A percentile compares a stretch with the other conserved stretches of the same genome.
Conservation (phyloP, 1,284 basidiomycete species). For the Bondarzewia mesenterica region DNA sequence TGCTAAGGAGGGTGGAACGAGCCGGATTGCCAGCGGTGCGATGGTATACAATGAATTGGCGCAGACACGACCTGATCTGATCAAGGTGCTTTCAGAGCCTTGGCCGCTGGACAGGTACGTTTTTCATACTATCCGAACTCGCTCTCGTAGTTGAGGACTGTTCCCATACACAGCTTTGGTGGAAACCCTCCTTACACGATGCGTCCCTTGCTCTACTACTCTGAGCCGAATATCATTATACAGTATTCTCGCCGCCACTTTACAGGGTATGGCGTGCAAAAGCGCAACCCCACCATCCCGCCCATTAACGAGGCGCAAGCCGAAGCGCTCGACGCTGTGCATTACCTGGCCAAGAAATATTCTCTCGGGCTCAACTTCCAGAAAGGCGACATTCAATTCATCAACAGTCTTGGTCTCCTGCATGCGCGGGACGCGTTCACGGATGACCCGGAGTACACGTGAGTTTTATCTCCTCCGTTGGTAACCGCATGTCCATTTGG, state of each 20-base stretch:
- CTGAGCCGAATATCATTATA: constrained; percentile 32
- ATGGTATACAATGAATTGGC: constrained; percentile 38
- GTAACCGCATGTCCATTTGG: background rate
- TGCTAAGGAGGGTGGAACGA: constrained; percentile 34
- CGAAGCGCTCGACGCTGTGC: constrained; percentile 37
- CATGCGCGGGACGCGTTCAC: constrained; percentile 37
- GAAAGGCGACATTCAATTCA: constrained; percentile 43
- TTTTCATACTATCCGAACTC: background rate
- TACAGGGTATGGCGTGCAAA: constrained; percentile 28
- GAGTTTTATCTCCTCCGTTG: constrained; percentile 1
- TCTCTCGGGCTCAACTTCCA: constrained; percentile 37
- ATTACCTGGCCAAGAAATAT: constrained; percentile 36
- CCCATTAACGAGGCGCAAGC: constrained; percentile 42
- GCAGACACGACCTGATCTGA: constrained; percentile 34
- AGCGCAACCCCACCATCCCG: constrained; percentile 29
- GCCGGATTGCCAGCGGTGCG: constrained; percentile 33
- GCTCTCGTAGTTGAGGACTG: background rate
- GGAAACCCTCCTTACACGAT: constrained; percentile 27
- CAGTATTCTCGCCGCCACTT: constrained; percentile 39
- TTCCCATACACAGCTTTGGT: constrained; percentile 26
- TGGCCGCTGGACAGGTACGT: constrained; percentile 35
- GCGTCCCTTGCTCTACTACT: constrained; percentile 32
- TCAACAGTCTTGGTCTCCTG: constrained; percentile 36
- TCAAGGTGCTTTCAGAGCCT: constrained; percentile 29
- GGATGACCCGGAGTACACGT: constrained; percentile 32